A percentile compares a stretch with the other conserved stretches of the same genome.
Evolutionary conservation across 2,329 filamentous ascomycete genomes (phyloP).

Genomic region (Canariomyces notabilis): DNA sequence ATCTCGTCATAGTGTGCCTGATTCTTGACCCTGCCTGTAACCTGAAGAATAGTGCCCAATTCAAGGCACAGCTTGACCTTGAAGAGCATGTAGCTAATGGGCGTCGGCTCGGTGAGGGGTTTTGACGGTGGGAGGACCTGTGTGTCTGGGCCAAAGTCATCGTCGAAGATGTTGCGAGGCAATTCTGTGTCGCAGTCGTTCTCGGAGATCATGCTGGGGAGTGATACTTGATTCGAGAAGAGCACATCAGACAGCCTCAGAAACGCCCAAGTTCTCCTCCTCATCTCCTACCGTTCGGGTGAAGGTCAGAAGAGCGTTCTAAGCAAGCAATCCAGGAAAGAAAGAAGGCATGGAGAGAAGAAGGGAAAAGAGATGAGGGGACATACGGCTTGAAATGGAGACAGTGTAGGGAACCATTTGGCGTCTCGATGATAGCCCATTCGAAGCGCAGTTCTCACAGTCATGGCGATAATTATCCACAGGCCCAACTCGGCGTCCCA

Average conservation of each 20-base stretch:
- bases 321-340: background rate
- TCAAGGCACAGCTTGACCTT: conserved; percentile 65
- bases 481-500: conserved; percentile 69
- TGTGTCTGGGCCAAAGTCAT: conserved; percentile 68
- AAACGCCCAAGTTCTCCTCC: conserved; percentile 62
- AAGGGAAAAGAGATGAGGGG: background rate
- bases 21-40: conserved; percentile 51
- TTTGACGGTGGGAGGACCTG: conserved; percentile 63
- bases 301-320: background rate
- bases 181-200: conserved; percentile 70
- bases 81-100: conserved; percentile 72
- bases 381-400: conserved; percentile 63
- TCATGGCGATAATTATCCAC: conserved; percentile 52
- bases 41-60: conserved; percentile 67
- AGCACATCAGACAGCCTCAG: conserved; percentile 69
- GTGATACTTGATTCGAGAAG: conserved; percentile 69
- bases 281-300: conserved; percentile 70
- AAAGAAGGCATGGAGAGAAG: background rate
- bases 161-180: conserved; percentile 74
- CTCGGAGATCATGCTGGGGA: conserved; percentile 65
- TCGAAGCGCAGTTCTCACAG: conserved; percentile 55
- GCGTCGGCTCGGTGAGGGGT: conserved; percentile 65
- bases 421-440: conserved; percentile 78
- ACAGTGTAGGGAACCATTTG: conserved; percentile 65
- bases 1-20: conserved; percentile 60